Evolutionary conservation across 1,284 basidiomycete genomes (phyloP), one percentile per base, ranked within the genome.

Genomic region (Anthracocystis panici-leucophaei): DNA sequence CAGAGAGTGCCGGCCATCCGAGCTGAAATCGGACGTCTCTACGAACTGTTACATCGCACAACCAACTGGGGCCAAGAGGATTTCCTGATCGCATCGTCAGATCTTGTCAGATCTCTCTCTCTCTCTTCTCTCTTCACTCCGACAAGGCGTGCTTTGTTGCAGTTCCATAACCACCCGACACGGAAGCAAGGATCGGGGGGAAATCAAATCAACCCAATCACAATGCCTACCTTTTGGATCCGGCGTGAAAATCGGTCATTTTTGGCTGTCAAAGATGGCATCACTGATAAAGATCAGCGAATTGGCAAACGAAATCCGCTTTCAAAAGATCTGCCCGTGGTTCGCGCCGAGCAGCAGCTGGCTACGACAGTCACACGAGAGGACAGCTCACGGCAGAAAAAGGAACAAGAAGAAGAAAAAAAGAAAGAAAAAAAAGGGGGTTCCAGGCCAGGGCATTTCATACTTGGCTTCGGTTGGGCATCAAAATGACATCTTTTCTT

Each of bases 211-310:
- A 16, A 38, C 29, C n/a, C 10, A 31, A 20, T 21, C 18, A 44
- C 20, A 25, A 14, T 20, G 14, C 7, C 18, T 31, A n/a, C 9
- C 16, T 46, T 40, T 23, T 27, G 7, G n/a, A 25, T 20, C 31
- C 58, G 58, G 58, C 44, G 42, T 53, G 58, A 53, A 60, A 53
- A 40, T 52, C 58, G 58, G 50, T 31, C 7, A 1, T 4, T 18
- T 18, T 2, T 20, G 5, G 33, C 2, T 27, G 18, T n/a, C 29
- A n/a, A 44, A 18, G 41, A 55, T 55, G 41, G 53, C 42, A 45
- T 56, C 20, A 48, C 46, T 42, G 46, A 44, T 52, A 52, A 52
- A 60, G 57, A 52, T 52, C 49, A 42, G 31, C 50, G 27, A 60
- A 40, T 16, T 0, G 45, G 27, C 21, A 57, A 18, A 5, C 12